Evolutionary conservation across 176 grass and related monocot genomes (phyloP), one percentile per base, ranked within the genome.

Genomic region (Echinochloa phyllopogon): DNA sequence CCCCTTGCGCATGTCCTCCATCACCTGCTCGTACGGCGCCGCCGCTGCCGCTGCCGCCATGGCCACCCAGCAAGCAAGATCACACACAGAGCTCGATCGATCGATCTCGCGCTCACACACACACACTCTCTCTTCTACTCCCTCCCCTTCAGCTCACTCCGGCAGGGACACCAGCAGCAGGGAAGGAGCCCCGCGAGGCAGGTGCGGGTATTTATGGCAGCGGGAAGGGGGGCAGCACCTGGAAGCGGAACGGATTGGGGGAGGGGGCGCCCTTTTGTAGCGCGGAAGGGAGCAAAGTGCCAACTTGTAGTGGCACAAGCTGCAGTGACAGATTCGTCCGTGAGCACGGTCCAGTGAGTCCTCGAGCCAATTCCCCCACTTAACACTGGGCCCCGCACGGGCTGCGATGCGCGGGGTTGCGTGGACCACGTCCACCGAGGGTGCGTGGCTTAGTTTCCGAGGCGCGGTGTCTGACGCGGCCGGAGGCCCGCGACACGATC

Each of bases 1-100:
- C 69, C 85, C 93, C 81, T 72, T 88, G 33, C 41, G 58, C 78
- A 95, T 72, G 61, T 92, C 90, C 11, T 90, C 79, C 84, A 75
- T 44, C 68, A 90, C 80, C 67, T 43, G 80, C 80, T 7, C 67
- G 80, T 69, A 87, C 67, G 84, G 55, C 83, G 86, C 20, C 40
- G 71, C 10, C 23, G 45, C 13, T 51, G 44, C 33, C 50, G 82
- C 82, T 51, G 44, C 33, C 50, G 82, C 82, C 82, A 70, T 89
- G 33, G 61, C 16, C 65, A 38, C 17, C 42, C 16, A 7, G 21
- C 18, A 72, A 49, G 12, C n/a, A 1, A 42, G 38, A 12, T 6
- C 1, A 13, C 68, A 24, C 20, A 10, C 7, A 0, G 17, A 13
- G 1, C 6, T 38, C 14, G 33, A 3, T 12, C n/a, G n/a, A 12